Conservation (phyloP, 2,329 filamentous ascomycete species). For the Trichoderma arundinaceum region DNA sequence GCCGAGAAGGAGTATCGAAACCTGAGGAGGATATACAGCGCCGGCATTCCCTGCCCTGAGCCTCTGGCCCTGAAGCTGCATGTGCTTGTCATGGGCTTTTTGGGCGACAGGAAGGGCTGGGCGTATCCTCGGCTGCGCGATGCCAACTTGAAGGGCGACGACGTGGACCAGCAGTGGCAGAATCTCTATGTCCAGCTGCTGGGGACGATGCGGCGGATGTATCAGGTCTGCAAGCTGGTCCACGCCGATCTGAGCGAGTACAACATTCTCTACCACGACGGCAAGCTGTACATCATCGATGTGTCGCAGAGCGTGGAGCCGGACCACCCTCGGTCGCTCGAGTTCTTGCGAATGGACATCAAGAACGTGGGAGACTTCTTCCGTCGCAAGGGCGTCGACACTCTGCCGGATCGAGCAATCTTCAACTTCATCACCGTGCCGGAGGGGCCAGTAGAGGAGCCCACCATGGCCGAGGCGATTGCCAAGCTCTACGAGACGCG, state of each 20-base stretch:
- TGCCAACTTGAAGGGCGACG: constrained; percentile 72
- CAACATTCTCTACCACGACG: constrained; percentile 89
- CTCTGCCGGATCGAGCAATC: constrained; percentile 75
- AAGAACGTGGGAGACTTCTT: constrained; percentile 98
- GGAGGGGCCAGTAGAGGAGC: constrained; percentile 64
- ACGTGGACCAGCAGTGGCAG: constrained; percentile 74
- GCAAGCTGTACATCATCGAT: constrained; percentile 89
- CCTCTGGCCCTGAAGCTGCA: constrained; percentile 90
- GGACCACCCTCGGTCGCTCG: constrained; percentile 88
- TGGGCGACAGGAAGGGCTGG: constrained; percentile 85
- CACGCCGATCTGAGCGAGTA: constrained; percentile 98
- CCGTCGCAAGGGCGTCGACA: constrained; percentile 80
- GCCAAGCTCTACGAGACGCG: constrained; percentile 69
- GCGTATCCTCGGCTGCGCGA: constrained; percentile 89
- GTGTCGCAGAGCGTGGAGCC: constrained; percentile 97
- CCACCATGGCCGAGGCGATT: constrained; percentile 65
- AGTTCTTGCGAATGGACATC: constrained; percentile 97
- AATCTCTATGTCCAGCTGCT: constrained; percentile 82
- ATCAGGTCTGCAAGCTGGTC: constrained; percentile 88
- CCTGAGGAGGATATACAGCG: constrained; percentile 78
- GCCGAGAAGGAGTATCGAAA: constrained; percentile 99
- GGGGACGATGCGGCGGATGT: constrained; percentile 88
- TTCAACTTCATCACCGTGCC: constrained; percentile 80
- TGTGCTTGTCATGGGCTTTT: constrained; percentile 91
- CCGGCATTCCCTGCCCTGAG: constrained; percentile 89